phyloP scores from a whole-genome alignment of 1,284 basidiomycete genomes.

The Irpex sp. region DNA sequence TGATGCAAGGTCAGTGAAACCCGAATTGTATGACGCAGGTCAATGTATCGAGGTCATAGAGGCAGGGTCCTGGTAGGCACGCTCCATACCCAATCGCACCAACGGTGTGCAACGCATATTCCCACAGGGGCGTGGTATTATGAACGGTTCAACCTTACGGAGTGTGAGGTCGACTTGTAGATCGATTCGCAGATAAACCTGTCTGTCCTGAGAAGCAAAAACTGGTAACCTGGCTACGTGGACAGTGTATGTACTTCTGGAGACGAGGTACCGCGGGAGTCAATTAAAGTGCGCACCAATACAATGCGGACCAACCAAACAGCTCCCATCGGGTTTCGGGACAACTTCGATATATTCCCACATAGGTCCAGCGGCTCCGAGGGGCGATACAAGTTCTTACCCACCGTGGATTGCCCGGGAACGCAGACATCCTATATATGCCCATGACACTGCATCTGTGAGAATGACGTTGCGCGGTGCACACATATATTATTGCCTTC shows the following conservation, averaged over 20 bases:
- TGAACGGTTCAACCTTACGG: neutral
- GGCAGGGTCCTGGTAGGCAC: too few species aligned
- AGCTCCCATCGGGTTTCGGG: constrained; percentile 11
- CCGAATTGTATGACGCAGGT: too few species aligned
- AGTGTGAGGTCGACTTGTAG: neutral
- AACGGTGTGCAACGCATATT: neutral
- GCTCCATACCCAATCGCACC: neutral
- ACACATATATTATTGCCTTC: constrained; percentile 4
- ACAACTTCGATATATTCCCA: constrained; percentile 7
- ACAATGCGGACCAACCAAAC: neutral
- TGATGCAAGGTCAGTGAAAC: too few species aligned
- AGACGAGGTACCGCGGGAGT: neutral
- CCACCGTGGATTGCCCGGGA: constrained; percentile 9
- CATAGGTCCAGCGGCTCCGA: constrained; percentile 7
- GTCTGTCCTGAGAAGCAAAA: neutral
- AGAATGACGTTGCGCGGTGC: constrained; percentile 8
- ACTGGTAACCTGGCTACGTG: neutral
- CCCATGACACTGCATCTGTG: constrained; percentile 9
- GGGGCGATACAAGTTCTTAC: neutral
- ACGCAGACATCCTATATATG: neutral
- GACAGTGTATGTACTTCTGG: neutral
- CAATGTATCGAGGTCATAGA: too few species aligned
- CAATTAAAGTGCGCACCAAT: neutral
- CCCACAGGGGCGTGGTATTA: neutral
- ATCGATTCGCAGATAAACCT: neutral